These are phyloP conservation scores for Vararia minispora DNA, from an alignment of 768 basidiomycete genomes.

Conservation along the genomic window DNA sequence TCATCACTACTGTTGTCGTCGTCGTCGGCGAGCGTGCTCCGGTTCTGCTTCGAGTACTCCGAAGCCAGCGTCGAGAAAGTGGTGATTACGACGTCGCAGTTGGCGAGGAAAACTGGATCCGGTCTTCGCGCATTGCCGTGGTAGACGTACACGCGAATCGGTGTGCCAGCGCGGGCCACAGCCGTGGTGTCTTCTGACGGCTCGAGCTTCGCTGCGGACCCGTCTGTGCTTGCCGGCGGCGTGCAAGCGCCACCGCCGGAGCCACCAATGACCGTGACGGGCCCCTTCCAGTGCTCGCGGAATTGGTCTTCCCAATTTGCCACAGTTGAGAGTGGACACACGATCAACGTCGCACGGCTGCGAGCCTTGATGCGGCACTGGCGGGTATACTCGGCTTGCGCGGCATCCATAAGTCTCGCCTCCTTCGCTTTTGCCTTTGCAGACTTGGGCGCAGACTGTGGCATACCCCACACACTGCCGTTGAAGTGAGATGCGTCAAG, in stretches of 20 bases:
- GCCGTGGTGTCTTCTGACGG: not conserved
- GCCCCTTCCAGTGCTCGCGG: conserved; percentile 90
- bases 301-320: conserved; percentile 99
- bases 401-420: conserved; percentile 55
- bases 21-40: conserved; percentile 47
- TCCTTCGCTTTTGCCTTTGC: conserved; percentile 57
- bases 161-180: conserved; percentile 15
- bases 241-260: conserved; percentile 34
- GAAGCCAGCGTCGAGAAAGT: conserved; percentile 93
- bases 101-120: conserved; percentile 78
- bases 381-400: conserved; percentile 58
- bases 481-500: conserved; percentile 51
- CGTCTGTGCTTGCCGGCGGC: no score
- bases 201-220: conserved; percentile 4
- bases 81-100: conserved; percentile 96
- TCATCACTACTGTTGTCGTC: conserved; percentile 62
- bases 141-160: conserved; percentile 86
- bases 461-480: conserved; percentile 82
- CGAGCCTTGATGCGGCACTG: conserved; percentile 69
- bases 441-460: conserved; percentile 20
- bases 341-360: conserved; percentile 87
- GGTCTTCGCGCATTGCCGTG: conserved; percentile 84
- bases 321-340: conserved; percentile 94
- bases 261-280: conserved; percentile 76
- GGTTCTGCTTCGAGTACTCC: conserved; percentile 84